phyloP scores from a whole-genome alignment of 768 basidiomycete species.

The Hericium coralloides region DNA sequence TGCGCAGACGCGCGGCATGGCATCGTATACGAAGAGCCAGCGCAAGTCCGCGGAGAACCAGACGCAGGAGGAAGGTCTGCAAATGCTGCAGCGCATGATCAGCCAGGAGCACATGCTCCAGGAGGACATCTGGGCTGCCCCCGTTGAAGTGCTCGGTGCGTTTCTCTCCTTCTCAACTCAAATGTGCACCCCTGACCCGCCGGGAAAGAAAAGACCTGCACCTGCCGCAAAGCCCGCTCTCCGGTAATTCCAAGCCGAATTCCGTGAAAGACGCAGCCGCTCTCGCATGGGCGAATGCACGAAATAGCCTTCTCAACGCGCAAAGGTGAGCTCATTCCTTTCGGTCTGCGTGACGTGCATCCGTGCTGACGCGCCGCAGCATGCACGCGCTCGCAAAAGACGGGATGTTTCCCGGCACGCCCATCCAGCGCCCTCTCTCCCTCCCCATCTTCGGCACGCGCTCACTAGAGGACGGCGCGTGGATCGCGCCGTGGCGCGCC shows the following conservation, averaged over 20 bases:
- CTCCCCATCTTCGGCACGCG: constrained; percentile 9
- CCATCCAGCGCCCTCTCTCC: constrained; percentile 5
- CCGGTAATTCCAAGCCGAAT: background rate
- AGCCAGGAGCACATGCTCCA: background rate
- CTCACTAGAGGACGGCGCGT: constrained; percentile 7
- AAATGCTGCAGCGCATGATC: constrained; percentile 6
- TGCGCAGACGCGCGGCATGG: constrained; percentile 5
- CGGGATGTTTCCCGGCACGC: constrained; percentile 3
- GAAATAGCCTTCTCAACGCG: constrained; percentile 8
- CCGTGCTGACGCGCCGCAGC: constrained; percentile 2
- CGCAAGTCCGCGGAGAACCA: background rate
- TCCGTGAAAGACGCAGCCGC: constrained; percentile 5
- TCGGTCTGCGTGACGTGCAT: background rate
- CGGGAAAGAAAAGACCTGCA: constrained; percentile 7
- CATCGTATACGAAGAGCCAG: background rate
- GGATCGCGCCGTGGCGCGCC: constrained; percentile 11
- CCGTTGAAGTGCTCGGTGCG: constrained; percentile 10
- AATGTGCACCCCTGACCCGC: too few species aligned
- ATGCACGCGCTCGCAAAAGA: constrained; percentile 11
- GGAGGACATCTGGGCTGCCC: constrained; percentile 8
- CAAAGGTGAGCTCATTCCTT: constrained; percentile 6
- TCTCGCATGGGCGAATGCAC: constrained; percentile 4
- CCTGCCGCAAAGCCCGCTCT: constrained; percentile 5
- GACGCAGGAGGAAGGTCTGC: constrained; percentile 3
- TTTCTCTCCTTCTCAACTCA: background rate